These are phyloP conservation scores for Phyllosticta citribraziliensis DNA, from an alignment of 2,329 filamentous ascomycete genomes.

Conservation along the genomic window DNA sequence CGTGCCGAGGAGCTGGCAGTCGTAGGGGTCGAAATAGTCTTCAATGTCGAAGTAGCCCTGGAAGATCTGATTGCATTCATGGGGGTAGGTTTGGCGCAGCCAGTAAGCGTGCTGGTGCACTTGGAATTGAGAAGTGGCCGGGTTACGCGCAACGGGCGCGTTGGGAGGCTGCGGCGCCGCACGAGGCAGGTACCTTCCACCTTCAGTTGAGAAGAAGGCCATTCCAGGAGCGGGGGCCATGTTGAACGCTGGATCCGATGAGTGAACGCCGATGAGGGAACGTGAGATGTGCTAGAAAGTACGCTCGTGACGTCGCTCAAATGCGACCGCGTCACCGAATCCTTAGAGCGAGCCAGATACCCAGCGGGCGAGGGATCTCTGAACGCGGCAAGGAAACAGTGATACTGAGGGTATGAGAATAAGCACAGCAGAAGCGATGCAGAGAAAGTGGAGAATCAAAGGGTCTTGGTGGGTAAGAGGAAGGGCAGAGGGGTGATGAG, in stretches of 20 bases:
- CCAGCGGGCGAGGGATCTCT: not conserved
- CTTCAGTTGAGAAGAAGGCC: constrained; percentile 5
- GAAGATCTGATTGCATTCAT: constrained; percentile 19
- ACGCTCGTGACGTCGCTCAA: not conserved
- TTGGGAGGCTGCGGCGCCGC: constrained; percentile 11
- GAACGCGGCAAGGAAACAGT: not conserved
- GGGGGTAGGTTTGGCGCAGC: constrained; percentile 18
- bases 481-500: not conserved
- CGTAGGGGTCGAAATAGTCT: constrained; percentile 26
- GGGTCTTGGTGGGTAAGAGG: not conserved
- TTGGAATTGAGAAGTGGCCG: constrained; percentile 13
- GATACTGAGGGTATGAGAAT: not conserved
- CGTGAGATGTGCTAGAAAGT: not conserved
- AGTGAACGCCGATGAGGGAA: not conserved
- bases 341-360: too few species aligned
- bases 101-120: constrained; percentile 16
- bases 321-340: not conserved
- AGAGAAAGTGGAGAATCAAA: not conserved
- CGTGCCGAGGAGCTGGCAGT: constrained; percentile 23
- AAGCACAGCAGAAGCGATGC: not conserved
- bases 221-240: not conserved
- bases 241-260: not conserved
- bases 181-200: not conserved
- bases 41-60: constrained; percentile 16
- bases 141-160: constrained; percentile 19